Evolutionary conservation across 192 early-diverging fungal genomes (phyloP), one percentile per base, ranked within the genome.

Genomic region (Coemansia sp.): DNA sequence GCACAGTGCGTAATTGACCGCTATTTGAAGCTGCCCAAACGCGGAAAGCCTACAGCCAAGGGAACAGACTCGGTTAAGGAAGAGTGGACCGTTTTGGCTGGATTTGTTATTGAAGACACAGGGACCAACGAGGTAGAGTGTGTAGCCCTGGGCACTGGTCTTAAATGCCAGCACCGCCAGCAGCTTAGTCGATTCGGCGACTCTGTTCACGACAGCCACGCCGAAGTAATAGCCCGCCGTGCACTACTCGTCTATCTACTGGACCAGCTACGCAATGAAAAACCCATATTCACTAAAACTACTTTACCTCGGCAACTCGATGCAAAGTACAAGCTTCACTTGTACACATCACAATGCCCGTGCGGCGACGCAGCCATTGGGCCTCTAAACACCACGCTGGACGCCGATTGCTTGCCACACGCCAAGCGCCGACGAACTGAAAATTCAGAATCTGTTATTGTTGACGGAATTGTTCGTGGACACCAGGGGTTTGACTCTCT

Each of bases 1-100:
- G 87, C 88, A 1, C 48, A 62, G 6, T 73, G 70, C 32, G 85
- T 85, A 21, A 58, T 89, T n/a, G 62, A 64, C 15, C 73, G 77
- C 47, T 95, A 85, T 70, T 50, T 48, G 2, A 57, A 49, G 17
- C 83, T 95, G 29, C 85, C 88, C n/a, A 91, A 90, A 63, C 75
- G 84, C 41, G 93, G 92, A 12, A 93, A 93, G 66, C 93, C 93
- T 10, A 57, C 78, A 15, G 27, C 54, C 19, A 82, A 82, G 32
- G 61, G 64, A 10, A 9, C 41, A 1, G 65, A 45, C 10, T 7
- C 24, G 2, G 15, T n/a, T 1, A 82, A 82, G 62, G 58, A 82
- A 10, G 91, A 94, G 69, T 96, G 93, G 94, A 96, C 93, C 0
- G 89, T 94, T 2, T 80, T 96, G 14, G 90, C 90, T 0, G 93